A percentile compares a stretch with the other conserved stretches of the same genome.
Conservation (phyloP, 345 rosid species). For the Syzygium grande region DNA sequence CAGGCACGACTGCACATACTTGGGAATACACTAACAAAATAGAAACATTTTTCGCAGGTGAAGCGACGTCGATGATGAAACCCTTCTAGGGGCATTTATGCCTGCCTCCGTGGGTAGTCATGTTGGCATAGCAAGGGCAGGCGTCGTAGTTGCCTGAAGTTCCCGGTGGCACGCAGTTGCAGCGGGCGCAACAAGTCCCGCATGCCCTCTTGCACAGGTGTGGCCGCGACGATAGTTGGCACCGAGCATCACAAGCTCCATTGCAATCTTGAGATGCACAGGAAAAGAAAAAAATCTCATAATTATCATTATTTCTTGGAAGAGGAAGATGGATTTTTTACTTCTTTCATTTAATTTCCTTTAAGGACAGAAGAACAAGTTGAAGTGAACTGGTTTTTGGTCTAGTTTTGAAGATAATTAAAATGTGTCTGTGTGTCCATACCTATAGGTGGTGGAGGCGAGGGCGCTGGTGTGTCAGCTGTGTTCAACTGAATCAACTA, state of each 20-base stretch:
- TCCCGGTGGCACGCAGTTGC: slow-evolving; percentile 79
- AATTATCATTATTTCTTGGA: too few species aligned
- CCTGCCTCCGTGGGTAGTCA: not conserved
- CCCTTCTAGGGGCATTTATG: not conserved
- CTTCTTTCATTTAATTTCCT: too few species aligned
- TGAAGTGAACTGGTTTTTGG: not conserved
- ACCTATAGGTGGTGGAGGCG: not conserved
- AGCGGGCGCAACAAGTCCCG: slow-evolving; percentile 54
- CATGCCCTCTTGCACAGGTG: slow-evolving; percentile 59
- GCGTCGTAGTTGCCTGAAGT: slow-evolving; percentile 51
- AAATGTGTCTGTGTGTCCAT: not conserved
- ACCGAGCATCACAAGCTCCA: not conserved
- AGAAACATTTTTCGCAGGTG: not conserved
- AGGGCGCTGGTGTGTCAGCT: not conserved
- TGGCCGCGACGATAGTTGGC: slow-evolving; percentile 37
- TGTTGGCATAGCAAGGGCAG: slow-evolving; percentile 54
- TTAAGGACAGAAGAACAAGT: not conserved
- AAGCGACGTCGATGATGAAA: not conserved
- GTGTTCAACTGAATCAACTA: not conserved
- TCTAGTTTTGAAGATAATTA: not conserved
- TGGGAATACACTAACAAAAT: not conserved
- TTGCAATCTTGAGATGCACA: not conserved
- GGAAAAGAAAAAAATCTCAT: not conserved
- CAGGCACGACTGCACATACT: not conserved
- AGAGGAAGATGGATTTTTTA: too few species aligned